These are phyloP conservation scores for Colletotrichum aenigma DNA, from an alignment of 2,329 filamentous ascomycete genomes.

Conservation along the genomic window DNA sequence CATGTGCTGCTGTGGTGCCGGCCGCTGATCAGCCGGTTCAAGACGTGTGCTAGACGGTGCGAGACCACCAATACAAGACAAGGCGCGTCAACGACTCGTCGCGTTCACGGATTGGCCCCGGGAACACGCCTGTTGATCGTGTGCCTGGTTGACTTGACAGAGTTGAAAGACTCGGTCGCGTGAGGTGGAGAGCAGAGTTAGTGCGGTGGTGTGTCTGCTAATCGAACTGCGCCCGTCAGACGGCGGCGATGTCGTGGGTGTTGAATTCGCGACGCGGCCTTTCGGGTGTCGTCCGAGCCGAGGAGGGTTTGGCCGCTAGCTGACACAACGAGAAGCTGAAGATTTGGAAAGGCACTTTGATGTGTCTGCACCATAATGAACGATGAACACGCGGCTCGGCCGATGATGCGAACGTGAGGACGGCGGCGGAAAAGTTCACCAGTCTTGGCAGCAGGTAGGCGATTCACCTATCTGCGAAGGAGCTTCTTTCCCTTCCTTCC, in stretches of 20 bases:
- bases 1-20: conserved; percentile 9
- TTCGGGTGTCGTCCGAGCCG: background rate
- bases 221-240: background rate
- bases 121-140: background rate
- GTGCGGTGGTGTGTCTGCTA: background rate
- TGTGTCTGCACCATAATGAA: background rate
- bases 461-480: background rate
- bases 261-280: background rate
- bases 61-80: background rate
- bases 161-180: background rate
- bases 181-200: background rate
- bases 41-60: background rate
- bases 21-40: background rate
- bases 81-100: background rate
- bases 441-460: background rate
- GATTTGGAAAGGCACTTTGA: background rate
- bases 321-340: background rate
- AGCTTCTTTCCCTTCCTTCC: background rate
- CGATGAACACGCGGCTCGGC: background rate
- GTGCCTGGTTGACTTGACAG: background rate
- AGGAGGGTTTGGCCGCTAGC: background rate
- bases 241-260: background rate
- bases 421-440: background rate
- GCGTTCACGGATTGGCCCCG: background rate
- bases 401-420: background rate